These are phyloP conservation scores for Miscanthus lutarioriparius DNA, from an alignment of 176 grass and related monocot genomes.

Conservation along the genomic window DNA sequence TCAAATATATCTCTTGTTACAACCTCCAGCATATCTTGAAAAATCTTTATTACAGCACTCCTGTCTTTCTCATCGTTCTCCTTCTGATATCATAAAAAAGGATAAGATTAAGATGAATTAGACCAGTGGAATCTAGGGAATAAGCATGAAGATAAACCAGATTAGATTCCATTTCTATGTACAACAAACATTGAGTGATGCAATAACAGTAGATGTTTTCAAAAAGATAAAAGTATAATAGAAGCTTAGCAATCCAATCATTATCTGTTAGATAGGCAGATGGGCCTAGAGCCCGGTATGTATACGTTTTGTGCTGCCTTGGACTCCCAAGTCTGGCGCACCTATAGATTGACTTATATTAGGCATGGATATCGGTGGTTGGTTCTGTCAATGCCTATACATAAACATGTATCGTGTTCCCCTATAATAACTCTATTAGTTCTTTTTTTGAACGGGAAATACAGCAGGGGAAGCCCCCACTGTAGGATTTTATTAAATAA, in stretches of 20 bases:
- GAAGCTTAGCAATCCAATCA: background rate
- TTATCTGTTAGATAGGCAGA: background rate
- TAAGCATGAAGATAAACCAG: constrained; percentile 14
- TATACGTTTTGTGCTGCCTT: background rate
- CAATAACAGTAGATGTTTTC: background rate
- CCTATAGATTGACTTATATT: background rate
- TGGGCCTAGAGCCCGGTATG: background rate
- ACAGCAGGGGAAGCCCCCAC: too few relatives aligned
- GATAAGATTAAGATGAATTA: constrained; percentile 8
- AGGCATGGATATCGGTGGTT: background rate
- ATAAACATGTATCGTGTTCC: background rate
- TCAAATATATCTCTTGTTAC: constrained; percentile 96
- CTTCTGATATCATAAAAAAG: constrained; percentile 42
- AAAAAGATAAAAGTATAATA: background rate
- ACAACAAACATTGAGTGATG: constrained; percentile 22
- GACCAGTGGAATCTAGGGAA: constrained; percentile 30
- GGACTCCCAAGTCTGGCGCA: background rate
- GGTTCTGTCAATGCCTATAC: background rate
- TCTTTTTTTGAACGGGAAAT: too few relatives aligned
- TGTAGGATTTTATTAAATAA: too few relatives aligned
- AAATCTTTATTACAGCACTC: constrained; percentile 64
- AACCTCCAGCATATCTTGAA: constrained; percentile 98
- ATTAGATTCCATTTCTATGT: background rate
- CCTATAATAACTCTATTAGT: background rate
- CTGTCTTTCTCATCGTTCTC: constrained; percentile 66